Evolutionary conservation across 306 rosid species (phyloP).

Genomic region (Malus asiatica): DNA sequence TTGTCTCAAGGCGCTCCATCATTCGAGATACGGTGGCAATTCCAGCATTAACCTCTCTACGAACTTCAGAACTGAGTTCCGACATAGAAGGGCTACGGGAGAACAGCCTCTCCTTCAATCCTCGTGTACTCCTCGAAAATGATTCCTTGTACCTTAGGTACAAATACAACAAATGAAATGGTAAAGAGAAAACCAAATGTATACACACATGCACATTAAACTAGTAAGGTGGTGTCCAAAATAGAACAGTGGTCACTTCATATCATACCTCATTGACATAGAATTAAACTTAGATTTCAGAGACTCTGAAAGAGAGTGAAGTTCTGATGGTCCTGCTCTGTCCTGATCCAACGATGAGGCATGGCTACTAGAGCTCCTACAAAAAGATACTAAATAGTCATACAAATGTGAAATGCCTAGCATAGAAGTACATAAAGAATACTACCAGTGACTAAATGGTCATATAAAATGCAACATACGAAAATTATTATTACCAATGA

Average conservation of each 20-base stretch:
- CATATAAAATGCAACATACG: background rate
- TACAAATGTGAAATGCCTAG: background rate
- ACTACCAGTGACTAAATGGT: background rate
- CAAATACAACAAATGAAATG: constrained; percentile 9
- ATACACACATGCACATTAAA: background rate
- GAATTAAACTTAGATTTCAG: constrained; percentile 59
- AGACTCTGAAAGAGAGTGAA: constrained; percentile 75
- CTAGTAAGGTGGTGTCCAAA: background rate
- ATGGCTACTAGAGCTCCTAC: constrained; percentile 37
- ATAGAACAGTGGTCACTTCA: background rate
- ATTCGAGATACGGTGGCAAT: constrained; percentile 55
- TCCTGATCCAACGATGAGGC: constrained; percentile 44
- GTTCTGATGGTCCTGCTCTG: constrained; percentile 72
- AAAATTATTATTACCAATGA: constrained; percentile 36
- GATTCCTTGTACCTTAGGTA: constrained; percentile 76
- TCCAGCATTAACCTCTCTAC: constrained; percentile 53
- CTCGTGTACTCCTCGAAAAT: constrained; percentile 70
- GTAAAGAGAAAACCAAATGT: constrained; percentile 5
- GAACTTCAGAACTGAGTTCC: constrained; percentile 44
- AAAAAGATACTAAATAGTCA: constrained; percentile 1
- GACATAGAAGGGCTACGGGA: constrained; percentile 59
- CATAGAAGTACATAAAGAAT: background rate
- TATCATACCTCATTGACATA: constrained; percentile 56
- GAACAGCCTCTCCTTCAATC: constrained; percentile 81
- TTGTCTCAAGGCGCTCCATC: constrained; percentile 50